phyloP scores from a whole-genome alignment of 305 asterid species.

The Ilex paraguariensis region DNA sequence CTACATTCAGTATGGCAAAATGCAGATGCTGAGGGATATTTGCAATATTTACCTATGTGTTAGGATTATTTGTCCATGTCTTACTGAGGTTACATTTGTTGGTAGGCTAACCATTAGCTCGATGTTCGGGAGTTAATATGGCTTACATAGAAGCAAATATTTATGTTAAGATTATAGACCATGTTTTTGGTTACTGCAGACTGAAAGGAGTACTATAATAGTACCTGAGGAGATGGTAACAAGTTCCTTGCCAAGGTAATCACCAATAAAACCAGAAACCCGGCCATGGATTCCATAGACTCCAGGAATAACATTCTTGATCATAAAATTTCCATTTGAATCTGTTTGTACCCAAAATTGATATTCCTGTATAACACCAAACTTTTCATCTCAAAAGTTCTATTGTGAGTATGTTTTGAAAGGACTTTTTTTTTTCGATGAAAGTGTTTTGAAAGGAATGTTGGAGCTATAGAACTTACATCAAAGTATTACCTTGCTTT shows the following conservation, averaged over 20 bases:
- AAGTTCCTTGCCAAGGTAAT: constrained; percentile 28
- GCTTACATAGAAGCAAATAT: too few relatives aligned
- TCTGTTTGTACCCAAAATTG: constrained; percentile 51
- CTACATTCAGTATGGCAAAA: neutral
- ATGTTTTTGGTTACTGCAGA: too few relatives aligned
- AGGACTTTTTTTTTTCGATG: too few relatives aligned
- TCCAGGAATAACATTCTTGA: constrained; percentile 43
- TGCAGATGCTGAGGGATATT: neutral
- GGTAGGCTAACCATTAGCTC: too few relatives aligned
- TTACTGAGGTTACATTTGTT: too few relatives aligned
- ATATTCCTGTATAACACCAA: constrained; percentile 22
- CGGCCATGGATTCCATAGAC: constrained; percentile 41
- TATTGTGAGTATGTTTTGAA: neutral
- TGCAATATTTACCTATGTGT: too few relatives aligned
- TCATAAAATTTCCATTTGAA: constrained; percentile 34
- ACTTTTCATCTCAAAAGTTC: too few relatives aligned
- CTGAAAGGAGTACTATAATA: too few relatives aligned
- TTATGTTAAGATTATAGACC: too few relatives aligned
- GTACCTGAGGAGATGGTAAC: constrained; percentile 41
- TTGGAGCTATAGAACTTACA: neutral
- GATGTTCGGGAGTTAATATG: too few relatives aligned
- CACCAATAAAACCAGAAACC: constrained; percentile 51
- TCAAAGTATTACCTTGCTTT: constrained; percentile 39
- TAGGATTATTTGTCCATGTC: too few relatives aligned
- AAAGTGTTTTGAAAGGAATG: neutral